Base-by-base conservation (phyloP, 202 grass and related monocot species). In the Tripidium arundinaceum region DNA sequence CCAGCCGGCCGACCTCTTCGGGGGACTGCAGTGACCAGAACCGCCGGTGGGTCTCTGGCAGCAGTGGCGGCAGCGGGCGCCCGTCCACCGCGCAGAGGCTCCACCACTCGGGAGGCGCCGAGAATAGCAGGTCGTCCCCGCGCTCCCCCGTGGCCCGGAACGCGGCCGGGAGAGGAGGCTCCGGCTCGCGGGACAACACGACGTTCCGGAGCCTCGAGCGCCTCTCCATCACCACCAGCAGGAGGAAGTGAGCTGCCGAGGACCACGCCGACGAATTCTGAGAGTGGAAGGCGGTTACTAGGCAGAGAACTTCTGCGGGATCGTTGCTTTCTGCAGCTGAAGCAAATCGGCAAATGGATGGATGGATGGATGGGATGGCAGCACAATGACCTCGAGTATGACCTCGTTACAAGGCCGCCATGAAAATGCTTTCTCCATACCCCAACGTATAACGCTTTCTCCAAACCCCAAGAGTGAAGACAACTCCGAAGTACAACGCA, bases 201-300 rank as follows among this genome's bases (percentile, higher is more conserved):
- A 79, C 79, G 25, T 68, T 91, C 31, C 88, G 91, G 57, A 87
- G 86, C 77, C 89, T 92, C 10, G 94, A 94, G 83, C 90, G 92
- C 27, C 83, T 97, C 47, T 86, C 94, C 6, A 91, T 93, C 79
- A 88, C 85, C 55, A 81, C 71, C 5, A 83, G 90, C 71, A 84
- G 79, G 75, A 89, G 90, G 71, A 97, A 93, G 47, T 97, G 78
- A 97, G 73, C 36, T 34, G 62, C 47, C 29, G 21, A 66, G 7
- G 13, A 18, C 16, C 42, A 37, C 61, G 27, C 15, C 15, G 8
- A 72, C 27, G 27, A 27, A 5, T 50, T 50, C 43, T 12, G 27
- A 54, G 29, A 36, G 8, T n/a, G 41, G 10, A 38, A 24, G 38
- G 38, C 8, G n/a, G 49, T 8, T 34, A 13, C 62, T 19, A 64